Base-by-base conservation (phyloP, 805 yeast species). In the Candida methanosorbosa region DNA sequence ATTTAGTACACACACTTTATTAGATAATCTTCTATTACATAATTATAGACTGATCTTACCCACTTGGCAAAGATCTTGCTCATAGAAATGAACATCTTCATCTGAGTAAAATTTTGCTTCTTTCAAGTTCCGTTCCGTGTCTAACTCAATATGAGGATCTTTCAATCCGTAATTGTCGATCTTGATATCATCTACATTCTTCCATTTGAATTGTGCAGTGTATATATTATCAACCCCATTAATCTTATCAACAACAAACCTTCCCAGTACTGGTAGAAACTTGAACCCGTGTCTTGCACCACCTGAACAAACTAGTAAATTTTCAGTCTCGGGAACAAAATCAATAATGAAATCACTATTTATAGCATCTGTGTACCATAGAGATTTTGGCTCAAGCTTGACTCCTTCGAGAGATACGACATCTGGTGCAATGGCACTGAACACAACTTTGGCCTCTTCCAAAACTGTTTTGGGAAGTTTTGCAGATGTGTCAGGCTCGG, bases 221-320 rank as follows among this genome's bases (percentile, higher is more conserved):
- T 54, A 55, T 24, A 51, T 45, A 33, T 52, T 54, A 25, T 42
- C 56, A 31, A 41, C 38, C 9, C 52, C 55, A 38, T 63, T 61
- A 15, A 66, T 31, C 25, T 52, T 51, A 37, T 56, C 54, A 9
- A 57, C 60, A 27, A 56, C 34, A 29, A 48, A 52, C 29, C 42
- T 48, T 0, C 61, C 61, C 24, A 56, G 35, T 6, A 56, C 59
- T 5, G 63, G 61, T 9, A 56, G 39, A 50, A 56, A 46, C 40
- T 57, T 56, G 43, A 57, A 57, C 0, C 55, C 61, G 43, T 57
- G 63, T 2, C 60, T 61, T 3, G 61, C 56, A 12, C 60, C 63
- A 29, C 63, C 62, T 42, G 50, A 42, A 2, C 59, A 55, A 19
- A 57, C 60, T 42, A 56, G 45, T 9, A 56, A 36, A 4, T 48